A percentile compares a stretch with the other conserved stretches of the same genome.
These are phyloP conservation scores for Rhynchosporium secalis DNA, from an alignment of 2,329 filamentous ascomycete genomes.

Conservation along the genomic window DNA sequence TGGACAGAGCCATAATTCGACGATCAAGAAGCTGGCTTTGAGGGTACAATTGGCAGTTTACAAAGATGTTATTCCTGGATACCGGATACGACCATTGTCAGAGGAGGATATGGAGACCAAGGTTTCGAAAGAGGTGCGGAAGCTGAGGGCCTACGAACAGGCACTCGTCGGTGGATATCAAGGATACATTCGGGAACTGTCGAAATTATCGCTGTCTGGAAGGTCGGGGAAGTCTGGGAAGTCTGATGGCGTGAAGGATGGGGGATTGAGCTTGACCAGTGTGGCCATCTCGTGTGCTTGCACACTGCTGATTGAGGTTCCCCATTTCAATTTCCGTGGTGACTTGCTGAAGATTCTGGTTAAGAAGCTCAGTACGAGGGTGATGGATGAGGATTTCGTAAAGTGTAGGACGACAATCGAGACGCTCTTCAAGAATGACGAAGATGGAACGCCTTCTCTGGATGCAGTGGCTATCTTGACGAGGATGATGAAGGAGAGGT, in stretches of 20 bases:
- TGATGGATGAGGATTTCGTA: slow-evolving; percentile 70
- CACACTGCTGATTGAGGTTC: slow-evolving; percentile 74
- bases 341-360: slow-evolving; percentile 88
- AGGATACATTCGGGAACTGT: slow-evolving; percentile 75
- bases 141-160: slow-evolving; percentile 82
- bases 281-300: slow-evolving; percentile 86
- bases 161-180: slow-evolving; percentile 84
- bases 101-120: slow-evolving; percentile 77
- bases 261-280: slow-evolving; percentile 57
- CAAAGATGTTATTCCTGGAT: slow-evolving; percentile 95
- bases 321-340: slow-evolving; percentile 94
- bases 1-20: slow-evolving; percentile 65
- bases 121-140: slow-evolving; percentile 87
- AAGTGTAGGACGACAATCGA: slow-evolving; percentile 80
- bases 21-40: slow-evolving; percentile 82
- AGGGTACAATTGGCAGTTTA: slow-evolving; percentile 87
- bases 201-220: slow-evolving; percentile 63
- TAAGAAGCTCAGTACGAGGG: slow-evolving; percentile 73
- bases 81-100: slow-evolving; percentile 80
- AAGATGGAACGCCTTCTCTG: slow-evolving; percentile 84
- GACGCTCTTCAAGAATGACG: slow-evolving; percentile 79
- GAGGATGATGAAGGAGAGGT: slow-evolving; percentile 91
- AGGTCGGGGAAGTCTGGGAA: slow-evolving; percentile 43
- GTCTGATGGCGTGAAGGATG: slow-evolving; percentile 41
- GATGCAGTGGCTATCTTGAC: slow-evolving; percentile 82